Percentiles rank a stretch among this genome's conserved stretches.
phyloP scores from a whole-genome alignment of 2,329 filamentous ascomycete species.

The Botrytis aclada region DNA sequence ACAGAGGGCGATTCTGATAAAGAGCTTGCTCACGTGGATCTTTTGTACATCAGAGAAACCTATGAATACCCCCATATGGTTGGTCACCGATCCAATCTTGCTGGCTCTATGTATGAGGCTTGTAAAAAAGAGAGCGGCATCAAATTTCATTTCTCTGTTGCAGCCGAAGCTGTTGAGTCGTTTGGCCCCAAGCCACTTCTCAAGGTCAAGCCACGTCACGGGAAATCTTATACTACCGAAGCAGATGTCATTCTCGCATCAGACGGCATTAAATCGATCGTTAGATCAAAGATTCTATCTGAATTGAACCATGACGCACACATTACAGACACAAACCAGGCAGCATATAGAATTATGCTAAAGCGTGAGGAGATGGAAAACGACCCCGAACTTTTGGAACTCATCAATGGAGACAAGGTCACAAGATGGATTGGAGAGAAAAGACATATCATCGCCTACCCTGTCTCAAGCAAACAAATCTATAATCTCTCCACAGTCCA shows the following conservation, averaged over 20 bases:
- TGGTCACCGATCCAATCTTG: slow-evolving; percentile 71
- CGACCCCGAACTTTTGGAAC: slow-evolving; percentile 56
- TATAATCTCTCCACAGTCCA: slow-evolving; percentile 64
- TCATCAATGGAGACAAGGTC: slow-evolving; percentile 64
- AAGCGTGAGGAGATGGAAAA: slow-evolving; percentile 62
- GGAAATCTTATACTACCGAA: slow-evolving; percentile 48
- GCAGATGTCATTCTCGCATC: slow-evolving; percentile 52
- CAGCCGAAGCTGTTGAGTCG: slow-evolving; percentile 53
- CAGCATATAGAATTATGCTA: slow-evolving; percentile 77
- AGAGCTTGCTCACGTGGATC: slow-evolving; percentile 68
- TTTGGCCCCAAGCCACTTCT: slow-evolving; percentile 60
- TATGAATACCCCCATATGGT: slow-evolving; percentile 65
- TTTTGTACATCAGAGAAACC: slow-evolving; percentile 61
- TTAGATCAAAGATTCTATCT: slow-evolving; percentile 53
- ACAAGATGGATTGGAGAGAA: slow-evolving; percentile 74
- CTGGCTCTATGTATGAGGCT: slow-evolving; percentile 66
- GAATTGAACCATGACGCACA: slow-evolving; percentile 44
- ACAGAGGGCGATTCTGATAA: slow-evolving; percentile 63
- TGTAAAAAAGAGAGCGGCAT: slow-evolving; percentile 62
- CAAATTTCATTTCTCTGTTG: slow-evolving; percentile 64
- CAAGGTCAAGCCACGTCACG: slow-evolving; percentile 55
- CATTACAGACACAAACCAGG: slow-evolving; percentile 69
- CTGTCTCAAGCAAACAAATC: slow-evolving; percentile 62
- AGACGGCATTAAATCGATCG: slow-evolving; percentile 55
- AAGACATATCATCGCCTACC: slow-evolving; percentile 76